Evolutionary conservation across 192 early-diverging fungal species (phyloP).

Genomic region (Pilobolus umbonatus): DNA sequence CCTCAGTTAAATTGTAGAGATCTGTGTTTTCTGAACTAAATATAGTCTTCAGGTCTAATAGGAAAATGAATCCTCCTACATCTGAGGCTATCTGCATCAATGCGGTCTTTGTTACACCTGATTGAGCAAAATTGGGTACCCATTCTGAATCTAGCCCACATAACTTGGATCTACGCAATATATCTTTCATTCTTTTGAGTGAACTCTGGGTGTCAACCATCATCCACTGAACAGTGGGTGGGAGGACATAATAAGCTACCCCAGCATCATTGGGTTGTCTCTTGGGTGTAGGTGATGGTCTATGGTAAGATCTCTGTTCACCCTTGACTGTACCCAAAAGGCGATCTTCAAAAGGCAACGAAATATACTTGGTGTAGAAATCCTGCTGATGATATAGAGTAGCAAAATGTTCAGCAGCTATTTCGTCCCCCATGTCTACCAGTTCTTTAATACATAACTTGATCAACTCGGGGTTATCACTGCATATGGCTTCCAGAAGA

Average conservation of each 20-base stretch:
- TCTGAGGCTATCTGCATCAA: conserved; percentile 32
- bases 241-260: conserved; percentile 10
- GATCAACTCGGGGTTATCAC: background rate
- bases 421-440: conserved; percentile 22
- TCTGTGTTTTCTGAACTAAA: background rate
- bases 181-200: conserved; percentile 10
- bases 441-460: conserved; percentile 31
- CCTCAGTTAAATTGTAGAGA: conserved; percentile 5
- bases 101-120: conserved; percentile 9
- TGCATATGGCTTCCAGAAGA: conserved; percentile 15
- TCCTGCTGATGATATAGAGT: conserved; percentile 10
- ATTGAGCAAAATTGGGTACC: conserved; percentile 28
- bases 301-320: conserved; percentile 27
- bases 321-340: conserved; percentile 21
- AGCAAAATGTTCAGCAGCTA: conserved; percentile 26
- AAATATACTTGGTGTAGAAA: conserved; percentile 19
- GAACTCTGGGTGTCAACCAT: conserved; percentile 18
- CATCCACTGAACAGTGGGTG: conserved; percentile 5
- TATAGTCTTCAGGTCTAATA: conserved; percentile 22
- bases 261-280: background rate
- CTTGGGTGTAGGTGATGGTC: conserved; percentile 11
- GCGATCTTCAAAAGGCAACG: conserved; percentile 13
- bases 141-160: conserved; percentile 33
- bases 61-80: conserved; percentile 8
- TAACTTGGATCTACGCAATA: background rate